These are phyloP conservation scores for Fusarium sulawesiense DNA, from an alignment of 2,329 filamentous ascomycete species.

Conservation along the genomic window DNA sequence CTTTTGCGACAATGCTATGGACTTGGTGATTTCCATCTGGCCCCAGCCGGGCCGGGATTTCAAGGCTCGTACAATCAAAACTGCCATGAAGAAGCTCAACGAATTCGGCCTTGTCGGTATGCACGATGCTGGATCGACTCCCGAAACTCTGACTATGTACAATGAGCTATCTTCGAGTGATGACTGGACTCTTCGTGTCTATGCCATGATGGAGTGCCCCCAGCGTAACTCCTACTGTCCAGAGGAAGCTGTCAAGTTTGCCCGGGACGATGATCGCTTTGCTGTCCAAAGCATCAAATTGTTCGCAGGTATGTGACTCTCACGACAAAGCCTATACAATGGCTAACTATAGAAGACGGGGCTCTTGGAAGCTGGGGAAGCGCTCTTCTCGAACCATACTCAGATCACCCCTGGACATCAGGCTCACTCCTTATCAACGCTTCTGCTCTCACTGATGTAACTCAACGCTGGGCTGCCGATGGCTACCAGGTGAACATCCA, in stretches of 20 bases:
- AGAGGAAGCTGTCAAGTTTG: slow-evolving; percentile 58
- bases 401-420: slow-evolving; percentile 68
- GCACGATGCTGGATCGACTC: slow-evolving; percentile 73
- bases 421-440: slow-evolving; percentile 76
- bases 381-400: slow-evolving; percentile 77
- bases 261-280: slow-evolving; percentile 61
- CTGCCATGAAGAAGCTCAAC: slow-evolving; percentile 72
- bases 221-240: slow-evolving; percentile 73
- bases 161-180: slow-evolving; percentile 59
- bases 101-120: slow-evolving; percentile 74
- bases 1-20: slow-evolving; percentile 80
- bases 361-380: slow-evolving; percentile 78
- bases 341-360: slow-evolving; percentile 62
- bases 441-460: slow-evolving; percentile 65
- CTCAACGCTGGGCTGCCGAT: slow-evolving; percentile 67
- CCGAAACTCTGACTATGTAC: slow-evolving; percentile 66
- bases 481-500: slow-evolving; percentile 79
- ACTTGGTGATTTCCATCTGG: slow-evolving; percentile 67
- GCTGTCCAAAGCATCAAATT: slow-evolving; percentile 74
- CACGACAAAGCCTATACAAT: too few species aligned
- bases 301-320: slow-evolving; percentile 67
- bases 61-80: slow-evolving; percentile 65
- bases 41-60: slow-evolving; percentile 65
- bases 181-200: slow-evolving; percentile 71
- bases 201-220: slow-evolving; percentile 75